Evolutionary conservation across 176 grass and related monocot species (phyloP), one percentile per base, ranked within the genome.

Genomic region (Typha latifolia): DNA sequence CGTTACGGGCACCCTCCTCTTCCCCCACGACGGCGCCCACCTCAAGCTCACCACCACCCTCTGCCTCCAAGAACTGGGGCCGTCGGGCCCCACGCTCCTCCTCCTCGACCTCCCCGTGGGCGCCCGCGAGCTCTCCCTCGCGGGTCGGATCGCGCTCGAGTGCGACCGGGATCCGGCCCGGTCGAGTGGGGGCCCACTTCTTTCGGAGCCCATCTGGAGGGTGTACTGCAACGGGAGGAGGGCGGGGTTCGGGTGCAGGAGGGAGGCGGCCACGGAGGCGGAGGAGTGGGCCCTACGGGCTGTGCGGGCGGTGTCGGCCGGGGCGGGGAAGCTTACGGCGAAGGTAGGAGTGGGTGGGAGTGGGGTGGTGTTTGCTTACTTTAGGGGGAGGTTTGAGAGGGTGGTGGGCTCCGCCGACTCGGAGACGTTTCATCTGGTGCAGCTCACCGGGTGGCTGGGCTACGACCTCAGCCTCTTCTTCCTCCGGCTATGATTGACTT

Each of bases 1-100:
- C 48, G 62, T 88, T 62, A 70, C 80, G 12, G 81, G 85, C 70
- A 88, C 85, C 69, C 31, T 88, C 77, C 73, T 84, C 77, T 47
- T 77, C 12, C 81, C 81, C 21, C 63, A 72, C 29, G 49, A 76
- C 2, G 72, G 72, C 21, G 76, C 82, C 64, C 72, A 72, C 19
- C 80, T 76, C 53, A 57, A 57, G 53, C n/a, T 19, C n/a, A 20
- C 34, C 34, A 52, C 82, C 37, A 72, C 71, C 22, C 81, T 88
- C 77, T 84, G 76, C 69, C 73, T 88, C 20, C 81, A 88, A 57
- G 77, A 77, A n/a, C 66, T 66, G 12, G 59, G 12, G 14, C 50
- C 72, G 0, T 26, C 16, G 23, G 76, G 14, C 3, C 19, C 48
- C 12, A 48, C 32, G 16, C 2, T 84, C 50, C 64, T 84, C 26